Evolutionary conservation across 2,329 filamentous ascomycete species (phyloP), one percentile per base, ranked within the genome.

Genomic region (Xylaria multiplex): DNA sequence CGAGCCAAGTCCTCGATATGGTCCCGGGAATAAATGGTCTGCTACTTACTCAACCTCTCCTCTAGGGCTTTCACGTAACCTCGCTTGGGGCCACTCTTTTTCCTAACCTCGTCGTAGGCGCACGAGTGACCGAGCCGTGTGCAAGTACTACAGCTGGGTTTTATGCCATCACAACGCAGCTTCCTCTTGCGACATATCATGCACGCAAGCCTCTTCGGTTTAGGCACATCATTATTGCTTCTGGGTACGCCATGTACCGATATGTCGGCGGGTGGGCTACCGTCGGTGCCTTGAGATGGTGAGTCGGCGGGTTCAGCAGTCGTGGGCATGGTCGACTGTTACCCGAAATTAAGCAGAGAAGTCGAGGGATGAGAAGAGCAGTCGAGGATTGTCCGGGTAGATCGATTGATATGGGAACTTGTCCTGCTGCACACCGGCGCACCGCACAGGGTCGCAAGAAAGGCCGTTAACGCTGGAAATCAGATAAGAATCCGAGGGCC

Each of bases 41-140:
- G 30, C 57, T 65, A 81, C 91, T 82, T 85, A 97, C 93, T 94
- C 75, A 99, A 81, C 78, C 96, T 88, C 77, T 96, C 94, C 80
- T 98, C 96, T 72, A 98, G 81, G 66, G 93, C 91, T 83, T 97
- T 97, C 68, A 97, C 94, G 77, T 97, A 97, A 73, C 94, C 94
- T 77, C 94, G 87, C 83, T 97, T 97, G 2, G 94, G 94, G 2
- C 94, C 94, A 78, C 93, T 97, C 87, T 97, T 97, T 81, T 93
- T 92, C 77, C 94, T 88, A 73, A 95, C 91, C 81, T 97, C 93
- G 76, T 97, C 93, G 77, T 97, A 97, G 67, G 91, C 90, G 81
- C 94, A 97, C 62, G 90, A 87, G 79, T 97, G 94, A 49, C 92
- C 90, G 57, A 97, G 82, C n/a, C 94, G 86, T 37, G 91, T 89